Conservation (phyloP, 2,329 filamentous ascomycete species). For the Exophiala phaeomuriformis region DNA sequence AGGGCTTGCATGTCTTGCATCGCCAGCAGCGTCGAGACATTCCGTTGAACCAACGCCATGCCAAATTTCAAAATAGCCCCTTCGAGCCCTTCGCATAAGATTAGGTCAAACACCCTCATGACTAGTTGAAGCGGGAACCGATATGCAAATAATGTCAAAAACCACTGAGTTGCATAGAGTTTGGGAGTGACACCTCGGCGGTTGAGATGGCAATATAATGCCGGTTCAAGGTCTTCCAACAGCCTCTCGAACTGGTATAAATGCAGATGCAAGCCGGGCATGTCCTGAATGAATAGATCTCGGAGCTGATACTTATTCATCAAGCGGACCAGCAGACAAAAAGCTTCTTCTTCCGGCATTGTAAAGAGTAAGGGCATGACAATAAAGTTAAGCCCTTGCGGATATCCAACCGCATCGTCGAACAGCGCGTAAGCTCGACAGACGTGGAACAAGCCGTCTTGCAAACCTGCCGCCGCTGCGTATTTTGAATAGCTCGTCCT, state of each 20-base stretch:
- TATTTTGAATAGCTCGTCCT: conserved; percentile 96
- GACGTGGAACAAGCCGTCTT: conserved; percentile 88
- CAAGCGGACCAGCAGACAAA: conserved; percentile 80
- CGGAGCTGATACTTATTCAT: conserved; percentile 96
- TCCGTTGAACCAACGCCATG: conserved; percentile 93
- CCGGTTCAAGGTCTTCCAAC: conserved; percentile 87
- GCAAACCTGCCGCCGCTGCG: conserved; percentile 79
- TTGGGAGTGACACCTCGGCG: conserved; percentile 81
- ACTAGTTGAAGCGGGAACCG: conserved; percentile 94
- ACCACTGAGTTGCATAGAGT: conserved; percentile 97
- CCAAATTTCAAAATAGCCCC: conserved; percentile 87
- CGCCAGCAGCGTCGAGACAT: conserved; percentile 64
- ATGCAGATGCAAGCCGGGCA: conserved; percentile 89
- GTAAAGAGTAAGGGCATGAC: conserved; percentile 96
- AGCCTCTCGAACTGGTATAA: conserved; percentile 93
- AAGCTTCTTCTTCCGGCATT: conserved; percentile 97
- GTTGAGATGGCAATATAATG: conserved; percentile 87
- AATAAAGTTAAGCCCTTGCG: conserved; percentile 98
- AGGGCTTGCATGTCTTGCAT: conserved; percentile 90
- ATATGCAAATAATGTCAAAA: conserved; percentile 96
- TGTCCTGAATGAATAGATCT: conserved; percentile 88
- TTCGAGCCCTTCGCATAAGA: conserved; percentile 84
- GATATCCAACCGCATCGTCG: conserved; percentile 90
- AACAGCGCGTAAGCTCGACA: conserved; percentile 97
- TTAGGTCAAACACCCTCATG: conserved; percentile 90